Percentiles rank a stretch among this genome's conserved stretches.
Evolutionary conservation across 345 rosid genomes (phyloP).

Genomic region (Eucalyptus curtisii): DNA sequence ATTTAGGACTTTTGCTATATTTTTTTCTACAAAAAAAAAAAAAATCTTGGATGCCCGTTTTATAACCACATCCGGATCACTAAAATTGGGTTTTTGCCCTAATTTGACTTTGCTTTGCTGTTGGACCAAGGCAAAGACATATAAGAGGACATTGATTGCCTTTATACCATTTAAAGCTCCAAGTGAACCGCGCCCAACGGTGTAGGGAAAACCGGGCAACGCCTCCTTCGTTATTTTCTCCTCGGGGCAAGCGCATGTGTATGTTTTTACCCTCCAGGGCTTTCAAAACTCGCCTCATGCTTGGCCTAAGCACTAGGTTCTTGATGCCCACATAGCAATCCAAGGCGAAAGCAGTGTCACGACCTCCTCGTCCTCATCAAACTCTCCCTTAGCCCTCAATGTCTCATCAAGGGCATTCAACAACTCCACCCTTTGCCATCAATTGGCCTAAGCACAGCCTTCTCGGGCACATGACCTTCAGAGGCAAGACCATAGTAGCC

Average conservation of each 20-base stretch:
- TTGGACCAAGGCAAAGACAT: slow-evolving; percentile 31
- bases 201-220: neutral
- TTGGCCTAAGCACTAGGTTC: neutral
- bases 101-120: slow-evolving; percentile 8
- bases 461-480: slow-evolving; percentile 50
- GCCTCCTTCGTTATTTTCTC: neutral
- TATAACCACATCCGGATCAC: neutral
- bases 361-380: too few relatives aligned
- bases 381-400: too few relatives aligned
- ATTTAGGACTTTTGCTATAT: fast-evolving
- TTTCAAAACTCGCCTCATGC: neutral
- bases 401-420: too few relatives aligned
- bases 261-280: slow-evolving; percentile 24
- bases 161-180: slow-evolving; percentile 28
- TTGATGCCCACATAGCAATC: too few relatives aligned
- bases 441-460: slow-evolving; percentile 7
- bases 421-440: too few relatives aligned
- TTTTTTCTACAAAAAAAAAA: neutral
- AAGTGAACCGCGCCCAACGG: neutral
- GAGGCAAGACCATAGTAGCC: slow-evolving; percentile 32
- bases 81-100: slow-evolving; percentile 3
- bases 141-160: slow-evolving; percentile 20
- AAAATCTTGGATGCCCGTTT: neutral
- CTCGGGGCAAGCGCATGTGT: slow-evolving; percentile 38
- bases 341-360: neutral